Evolutionary conservation across 768 basidiomycete genomes (phyloP).

Genomic region (Boletus sensibilis): DNA sequence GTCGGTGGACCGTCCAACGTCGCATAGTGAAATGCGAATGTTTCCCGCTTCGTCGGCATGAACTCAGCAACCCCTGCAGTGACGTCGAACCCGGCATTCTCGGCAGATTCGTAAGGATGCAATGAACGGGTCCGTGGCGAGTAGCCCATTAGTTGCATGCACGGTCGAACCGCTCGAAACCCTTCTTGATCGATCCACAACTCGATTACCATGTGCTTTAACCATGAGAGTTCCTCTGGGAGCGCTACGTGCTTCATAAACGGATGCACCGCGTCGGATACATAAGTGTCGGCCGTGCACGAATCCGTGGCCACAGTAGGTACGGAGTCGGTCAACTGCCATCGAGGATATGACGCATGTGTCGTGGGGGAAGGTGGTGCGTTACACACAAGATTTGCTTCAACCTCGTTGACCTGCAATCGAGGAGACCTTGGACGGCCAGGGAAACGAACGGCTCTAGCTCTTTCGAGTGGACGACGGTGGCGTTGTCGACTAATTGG

Average conservation of each 20-base stretch:
- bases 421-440: constrained; percentile 27
- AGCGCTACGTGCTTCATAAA: constrained; percentile 22
- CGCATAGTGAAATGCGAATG: constrained; percentile 71
- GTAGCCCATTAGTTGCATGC: constrained; percentile 59
- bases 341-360: constrained; percentile 1
- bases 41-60: constrained; percentile 54
- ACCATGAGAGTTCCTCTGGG: constrained; percentile 48
- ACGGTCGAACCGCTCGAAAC: constrained; percentile 61
- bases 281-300: constrained; percentile 2
- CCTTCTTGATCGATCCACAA: constrained; percentile 85
- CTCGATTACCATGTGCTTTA: constrained; percentile 53
- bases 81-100: constrained; percentile 30
- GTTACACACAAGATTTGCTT: constrained; percentile 4
- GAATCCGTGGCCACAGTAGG: constrained; percentile 6
- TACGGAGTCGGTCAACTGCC: constrained; percentile 15
- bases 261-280: constrained; percentile 6
- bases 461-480: constrained; percentile 34
- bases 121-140: constrained; percentile 34
- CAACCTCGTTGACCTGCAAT: constrained; percentile 17
- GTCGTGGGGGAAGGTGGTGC: constrained; percentile 4
- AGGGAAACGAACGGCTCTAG: constrained; percentile 33
- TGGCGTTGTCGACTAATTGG: constrained; percentile 21
- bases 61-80: constrained; percentile 61
- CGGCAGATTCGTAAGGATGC: constrained; percentile 26
- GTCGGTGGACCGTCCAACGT: constrained; percentile 64